Conservation (phyloP, 2,329 filamentous ascomycete genomes). For the Diaporthe australafricana region DNA sequence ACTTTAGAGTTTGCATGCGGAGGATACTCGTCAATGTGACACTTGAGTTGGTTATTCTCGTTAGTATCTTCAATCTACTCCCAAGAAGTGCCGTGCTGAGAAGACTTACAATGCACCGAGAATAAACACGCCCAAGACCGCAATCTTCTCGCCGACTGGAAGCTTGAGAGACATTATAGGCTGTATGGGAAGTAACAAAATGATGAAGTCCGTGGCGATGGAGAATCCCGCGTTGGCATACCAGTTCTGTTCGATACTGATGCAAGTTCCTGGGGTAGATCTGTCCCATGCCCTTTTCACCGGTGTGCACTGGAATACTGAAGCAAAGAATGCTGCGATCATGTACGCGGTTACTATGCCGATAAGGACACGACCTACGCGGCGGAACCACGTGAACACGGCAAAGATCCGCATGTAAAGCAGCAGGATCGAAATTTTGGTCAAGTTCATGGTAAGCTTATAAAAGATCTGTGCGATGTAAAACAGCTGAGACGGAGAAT, state of each 20-base stretch:
- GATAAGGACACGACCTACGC: neutral
- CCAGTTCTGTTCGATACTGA: slow-evolving; percentile 14
- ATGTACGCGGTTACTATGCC: slow-evolving; percentile 15
- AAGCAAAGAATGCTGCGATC: slow-evolving; percentile 13
- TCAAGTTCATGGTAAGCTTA: slow-evolving; percentile 11
- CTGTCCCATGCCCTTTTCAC: slow-evolving; percentile 1
- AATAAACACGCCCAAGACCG: neutral
- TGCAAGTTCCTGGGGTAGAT: neutral
- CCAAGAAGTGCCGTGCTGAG: too few species aligned
- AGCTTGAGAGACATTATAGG: slow-evolving; percentile 19
- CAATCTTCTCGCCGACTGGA: slow-evolving; percentile 1
- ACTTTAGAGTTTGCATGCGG: slow-evolving; percentile 12
- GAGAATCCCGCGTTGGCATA: slow-evolving; percentile 21
- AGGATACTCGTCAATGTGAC: slow-evolving; percentile 19
- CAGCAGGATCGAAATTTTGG: slow-evolving; percentile 6
- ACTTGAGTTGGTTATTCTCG: neutral
- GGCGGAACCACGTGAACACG: slow-evolving; percentile 2
- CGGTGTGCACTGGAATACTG: slow-evolving; percentile 2
- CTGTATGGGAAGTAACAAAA: neutral
- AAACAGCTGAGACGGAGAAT: neutral
- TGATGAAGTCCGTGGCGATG: neutral
- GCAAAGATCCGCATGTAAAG: slow-evolving; percentile 13
- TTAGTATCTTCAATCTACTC: neutral
- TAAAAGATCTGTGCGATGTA: slow-evolving; percentile 15
- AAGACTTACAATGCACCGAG: slow-evolving; percentile 1